Base-by-base conservation (phyloP, 345 rosid species). In the Trapa incisa region DNA sequence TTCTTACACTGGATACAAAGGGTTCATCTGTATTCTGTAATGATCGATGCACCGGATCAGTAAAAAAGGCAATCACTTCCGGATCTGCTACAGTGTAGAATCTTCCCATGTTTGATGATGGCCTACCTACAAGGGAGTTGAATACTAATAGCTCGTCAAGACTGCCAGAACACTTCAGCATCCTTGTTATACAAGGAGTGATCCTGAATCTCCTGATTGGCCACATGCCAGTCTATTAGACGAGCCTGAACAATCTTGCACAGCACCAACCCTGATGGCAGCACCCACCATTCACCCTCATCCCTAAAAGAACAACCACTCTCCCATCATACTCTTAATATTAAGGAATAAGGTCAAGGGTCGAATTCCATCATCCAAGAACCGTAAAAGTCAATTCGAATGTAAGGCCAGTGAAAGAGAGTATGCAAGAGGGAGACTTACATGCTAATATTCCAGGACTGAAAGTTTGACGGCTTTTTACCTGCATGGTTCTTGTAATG, bases 211-310 rank as follows among this genome's bases (percentile, higher is more conserved):
- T 92, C 98, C 65, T 83, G 95, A 71, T 87, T 92, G 13, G 95
- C 98, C 52, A 92, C 85, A 63, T 89, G 98, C 79, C 81, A 82
- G 83, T 87, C 85, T 0, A 89, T 81, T 17, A 92, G 87, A 47
- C 85, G 81, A 6, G 91, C 86, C 70, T 87, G 96, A 65, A 92
- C 52, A 47, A 86, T 80, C 80, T 92, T 92, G 83, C 95, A 86
- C 15, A 86, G 47, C 50, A 83, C 41, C 77, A 89, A 76, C 60
- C 95, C 96, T 4, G 80, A 78, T 53, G 98, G 92, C 70, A 92
- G 92, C 85, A 89, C 78, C 98, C 98, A 92, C 98, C 96, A 92
- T 74, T 86, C 98, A 42, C 92, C 87, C 79, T 92, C 98, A 71
- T 92, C 98, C 96, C 98, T 89, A 71, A 13, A 17, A 36, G 50